phyloP scores from a whole-genome alignment of 345 rosid species.

The Arabis alpina region DNA sequence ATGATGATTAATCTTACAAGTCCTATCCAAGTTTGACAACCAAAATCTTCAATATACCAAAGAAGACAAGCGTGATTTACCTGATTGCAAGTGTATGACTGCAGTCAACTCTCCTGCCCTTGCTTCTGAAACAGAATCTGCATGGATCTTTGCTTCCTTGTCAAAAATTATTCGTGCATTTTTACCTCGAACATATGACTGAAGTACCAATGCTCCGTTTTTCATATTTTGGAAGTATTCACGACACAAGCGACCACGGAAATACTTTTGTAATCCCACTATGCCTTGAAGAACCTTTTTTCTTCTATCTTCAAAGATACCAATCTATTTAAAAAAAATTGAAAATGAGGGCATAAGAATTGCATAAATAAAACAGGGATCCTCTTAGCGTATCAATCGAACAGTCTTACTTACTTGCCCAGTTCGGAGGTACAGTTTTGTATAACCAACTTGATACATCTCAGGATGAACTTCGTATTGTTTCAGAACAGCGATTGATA shows the following conservation, averaged over 20 bases:
- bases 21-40: slow-evolving; percentile 3
- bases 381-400: too few species aligned
- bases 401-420: slow-evolving; percentile 67
- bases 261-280: slow-evolving; percentile 67
- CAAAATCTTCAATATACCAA: slow-evolving; percentile 9
- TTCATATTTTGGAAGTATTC: slow-evolving; percentile 54
- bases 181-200: slow-evolving; percentile 79
- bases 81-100: slow-evolving; percentile 73
- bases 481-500: slow-evolving; percentile 76
- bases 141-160: slow-evolving; percentile 38
- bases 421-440: slow-evolving; percentile 73
- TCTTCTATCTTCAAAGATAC: slow-evolving; percentile 71
- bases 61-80: slow-evolving; percentile 44
- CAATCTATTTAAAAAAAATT: slow-evolving; percentile 61
- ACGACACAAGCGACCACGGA: slow-evolving; percentile 68
- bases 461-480: slow-evolving; percentile 72
- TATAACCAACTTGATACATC: slow-evolving; percentile 93
- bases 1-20: slow-evolving; percentile 30
- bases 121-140: slow-evolving; percentile 42
- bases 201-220: slow-evolving; percentile 58
- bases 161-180: slow-evolving; percentile 51
- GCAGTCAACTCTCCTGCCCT: slow-evolving; percentile 52
- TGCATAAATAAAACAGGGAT: too few species aligned
- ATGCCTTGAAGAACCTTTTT: slow-evolving; percentile 62
- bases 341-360: slow-evolving; percentile 19